Base-by-base conservation (phyloP, 2,329 filamentous ascomycete species). In the Hypomyces rosellus region DNA sequence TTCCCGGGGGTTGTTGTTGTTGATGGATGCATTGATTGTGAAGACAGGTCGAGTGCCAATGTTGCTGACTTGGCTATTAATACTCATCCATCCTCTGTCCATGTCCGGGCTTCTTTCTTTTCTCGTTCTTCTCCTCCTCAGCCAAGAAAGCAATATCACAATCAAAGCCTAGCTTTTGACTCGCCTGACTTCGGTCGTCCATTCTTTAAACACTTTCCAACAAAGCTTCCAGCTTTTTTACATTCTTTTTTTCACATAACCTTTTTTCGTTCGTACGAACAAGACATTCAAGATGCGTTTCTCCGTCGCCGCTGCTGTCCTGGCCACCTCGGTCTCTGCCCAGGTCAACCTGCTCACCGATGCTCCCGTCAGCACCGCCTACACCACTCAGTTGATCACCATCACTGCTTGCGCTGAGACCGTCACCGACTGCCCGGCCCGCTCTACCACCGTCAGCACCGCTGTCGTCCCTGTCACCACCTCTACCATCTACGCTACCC, bases 231-330 rank as follows among this genome's bases (percentile, higher is more conserved):
- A 62, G 52, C 65, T 49, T 49, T 53, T 53, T 61, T 52, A 65
- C 66, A 63, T 64, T 68, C 63, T 59, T 59, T 63, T 58, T 57
- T 56, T 54, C 63, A 57, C 59, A 61, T 54, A 56, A 53, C 49
- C 55, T 52, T 53, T 49, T 52, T 53, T 49, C 55, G 56, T 63
- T 57, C 61, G 59, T 62, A 61, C 64, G 62, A 61, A 56, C 53
- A 56, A 59, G 63, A 63, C 67, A 57, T 60, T 74, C 79, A 83
- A 82, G 63, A 84, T 84, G 80, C 77, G 77, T 79, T 82, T 81
- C 77, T 61, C 73, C 64, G 70, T 74, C 62, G 72, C 73, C 59
- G 65, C 69, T 65, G 63, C 59, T 37, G 43, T 77, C 63, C 71
- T 81, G 61, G 70, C 68, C 60, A 62, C 65, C 55, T 47, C 52